phyloP scores from a whole-genome alignment of 345 rosid genomes.

The Theobroma cacao region DNA sequence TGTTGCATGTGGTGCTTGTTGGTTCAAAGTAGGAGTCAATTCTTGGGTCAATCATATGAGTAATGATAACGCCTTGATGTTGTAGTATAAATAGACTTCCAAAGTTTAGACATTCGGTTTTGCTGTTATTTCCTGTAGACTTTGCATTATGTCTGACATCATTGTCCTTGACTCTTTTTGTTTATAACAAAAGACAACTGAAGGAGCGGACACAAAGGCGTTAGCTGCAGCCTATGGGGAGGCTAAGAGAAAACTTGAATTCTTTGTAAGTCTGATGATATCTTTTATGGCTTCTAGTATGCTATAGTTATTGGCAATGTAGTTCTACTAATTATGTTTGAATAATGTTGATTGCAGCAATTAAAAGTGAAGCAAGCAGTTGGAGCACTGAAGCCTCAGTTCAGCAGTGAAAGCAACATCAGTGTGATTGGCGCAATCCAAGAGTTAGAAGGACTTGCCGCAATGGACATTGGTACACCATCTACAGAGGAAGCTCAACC shows the following conservation, averaged over 20 bases:
- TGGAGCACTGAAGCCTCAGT: slow-evolving; percentile 43
- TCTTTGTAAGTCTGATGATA: slow-evolving; percentile 47
- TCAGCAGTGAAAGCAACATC: slow-evolving; percentile 25
- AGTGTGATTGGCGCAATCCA: slow-evolving; percentile 46
- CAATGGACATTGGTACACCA: slow-evolving; percentile 38
- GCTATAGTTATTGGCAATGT: not conserved
- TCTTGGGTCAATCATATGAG: not conserved
- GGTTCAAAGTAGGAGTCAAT: not conserved
- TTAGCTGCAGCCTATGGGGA: slow-evolving; percentile 38
- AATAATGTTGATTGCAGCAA: slow-evolving; percentile 47
- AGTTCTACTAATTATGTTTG: not conserved
- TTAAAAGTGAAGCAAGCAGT: slow-evolving; percentile 48
- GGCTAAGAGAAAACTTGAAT: slow-evolving; percentile 52
- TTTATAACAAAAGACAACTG: slow-evolving; percentile 6
- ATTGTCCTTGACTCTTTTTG: not conserved
- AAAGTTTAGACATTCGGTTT: not conserved
- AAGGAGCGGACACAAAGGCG: slow-evolving; percentile 24
- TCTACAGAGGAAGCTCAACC: slow-evolving; percentile 28
- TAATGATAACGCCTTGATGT: not conserved
- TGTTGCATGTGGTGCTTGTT: not conserved
- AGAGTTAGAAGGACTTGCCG: slow-evolving; percentile 63
- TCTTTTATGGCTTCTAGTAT: not conserved
- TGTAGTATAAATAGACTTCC: not conserved
- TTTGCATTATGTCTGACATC: not conserved
- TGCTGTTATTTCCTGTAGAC: not conserved